Conservation (phyloP, 306 rosid genomes). For the Hippophae gyantsensis region DNA sequence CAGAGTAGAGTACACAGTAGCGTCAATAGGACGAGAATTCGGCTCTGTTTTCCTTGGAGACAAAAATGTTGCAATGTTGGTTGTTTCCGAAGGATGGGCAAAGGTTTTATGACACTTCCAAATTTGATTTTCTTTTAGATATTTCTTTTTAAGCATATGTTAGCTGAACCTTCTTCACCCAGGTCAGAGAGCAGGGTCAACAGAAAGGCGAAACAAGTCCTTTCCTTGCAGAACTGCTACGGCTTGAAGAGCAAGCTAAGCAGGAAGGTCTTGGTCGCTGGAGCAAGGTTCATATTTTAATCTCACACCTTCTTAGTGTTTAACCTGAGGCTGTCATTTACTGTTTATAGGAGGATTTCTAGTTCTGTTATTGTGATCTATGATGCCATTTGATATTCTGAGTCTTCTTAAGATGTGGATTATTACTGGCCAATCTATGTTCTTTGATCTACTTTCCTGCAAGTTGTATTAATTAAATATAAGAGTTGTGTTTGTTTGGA, state of each 20-base stretch:
- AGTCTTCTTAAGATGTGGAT: too few relatives aligned
- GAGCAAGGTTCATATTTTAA: constrained; percentile 60
- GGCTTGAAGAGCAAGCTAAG: constrained; percentile 82
- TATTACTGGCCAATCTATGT: too few relatives aligned
- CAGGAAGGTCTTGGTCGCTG: constrained; percentile 87
- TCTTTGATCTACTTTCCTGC: too few relatives aligned
- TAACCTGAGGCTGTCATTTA: neutral
- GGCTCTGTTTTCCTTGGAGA: constrained; percentile 85
- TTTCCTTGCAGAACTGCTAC: constrained; percentile 59
- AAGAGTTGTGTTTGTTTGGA: too few relatives aligned
- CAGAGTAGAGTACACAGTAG: constrained; percentile 74
- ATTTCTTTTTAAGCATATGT: constrained; percentile 7
- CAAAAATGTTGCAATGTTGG: constrained; percentile 63
- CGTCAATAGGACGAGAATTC: constrained; percentile 72
- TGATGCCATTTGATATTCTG: too few relatives aligned
- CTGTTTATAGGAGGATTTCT: too few relatives aligned
- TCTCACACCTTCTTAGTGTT: neutral
- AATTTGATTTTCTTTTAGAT: neutral
- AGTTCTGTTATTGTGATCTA: too few relatives aligned
- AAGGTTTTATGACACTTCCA: constrained; percentile 41
- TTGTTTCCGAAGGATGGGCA: constrained; percentile 93
- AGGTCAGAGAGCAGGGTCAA: constrained; percentile 87
- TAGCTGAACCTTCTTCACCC: constrained; percentile 22
- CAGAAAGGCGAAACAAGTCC: constrained; percentile 93
- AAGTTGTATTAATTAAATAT: too few relatives aligned